Conservation (phyloP, 768 basidiomycete species). For the Serendipita sp. region DNA sequence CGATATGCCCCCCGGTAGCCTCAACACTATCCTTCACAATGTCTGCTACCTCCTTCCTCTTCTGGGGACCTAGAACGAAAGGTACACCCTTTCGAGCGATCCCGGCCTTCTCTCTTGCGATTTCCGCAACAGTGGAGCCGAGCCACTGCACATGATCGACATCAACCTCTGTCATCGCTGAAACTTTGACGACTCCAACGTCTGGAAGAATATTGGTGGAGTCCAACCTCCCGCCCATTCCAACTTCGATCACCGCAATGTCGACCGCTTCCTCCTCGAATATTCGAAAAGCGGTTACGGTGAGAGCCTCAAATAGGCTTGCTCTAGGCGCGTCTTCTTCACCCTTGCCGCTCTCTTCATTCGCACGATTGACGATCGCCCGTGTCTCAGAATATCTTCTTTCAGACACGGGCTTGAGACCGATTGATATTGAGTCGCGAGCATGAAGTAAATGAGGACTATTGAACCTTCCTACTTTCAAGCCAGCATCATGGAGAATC, state of each 20-base stretch:
- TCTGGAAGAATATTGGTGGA: slow-evolving; percentile 84
- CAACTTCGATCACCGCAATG: slow-evolving; percentile 78
- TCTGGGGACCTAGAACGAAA: slow-evolving; percentile 55
- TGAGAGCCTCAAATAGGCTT: slow-evolving; percentile 73
- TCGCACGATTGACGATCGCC: slow-evolving; percentile 31
- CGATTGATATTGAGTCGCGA: slow-evolving; percentile 60
- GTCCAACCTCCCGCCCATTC: slow-evolving; percentile 84
- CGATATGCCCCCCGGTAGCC: neutral
- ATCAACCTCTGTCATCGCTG: slow-evolving; percentile 76
- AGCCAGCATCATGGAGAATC: slow-evolving; percentile 40
- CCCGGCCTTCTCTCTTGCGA: slow-evolving; percentile 69
- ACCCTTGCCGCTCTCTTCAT: slow-evolving; percentile 28
- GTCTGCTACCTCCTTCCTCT: slow-evolving; percentile 23
- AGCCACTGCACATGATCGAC: slow-evolving; percentile 88
- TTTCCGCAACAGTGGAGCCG: slow-evolving; percentile 55
- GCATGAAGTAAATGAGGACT: slow-evolving; percentile 76
- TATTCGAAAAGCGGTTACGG: slow-evolving; percentile 59
- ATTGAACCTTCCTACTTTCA: slow-evolving; percentile 72
- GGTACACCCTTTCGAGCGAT: slow-evolving; percentile 51
- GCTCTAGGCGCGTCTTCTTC: slow-evolving; percentile 19
- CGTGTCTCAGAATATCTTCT: slow-evolving; percentile 34
- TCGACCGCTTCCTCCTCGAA: slow-evolving; percentile 64
- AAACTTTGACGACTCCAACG: slow-evolving; percentile 42
- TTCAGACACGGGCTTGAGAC: slow-evolving; percentile 35
- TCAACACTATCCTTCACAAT: slow-evolving; percentile 27